A percentile compares a stretch with the other conserved stretches of the same genome.
These are phyloP conservation scores for Tephrocybe rancida DNA, from an alignment of 768 basidiomycete species.

Conservation along the genomic window DNA sequence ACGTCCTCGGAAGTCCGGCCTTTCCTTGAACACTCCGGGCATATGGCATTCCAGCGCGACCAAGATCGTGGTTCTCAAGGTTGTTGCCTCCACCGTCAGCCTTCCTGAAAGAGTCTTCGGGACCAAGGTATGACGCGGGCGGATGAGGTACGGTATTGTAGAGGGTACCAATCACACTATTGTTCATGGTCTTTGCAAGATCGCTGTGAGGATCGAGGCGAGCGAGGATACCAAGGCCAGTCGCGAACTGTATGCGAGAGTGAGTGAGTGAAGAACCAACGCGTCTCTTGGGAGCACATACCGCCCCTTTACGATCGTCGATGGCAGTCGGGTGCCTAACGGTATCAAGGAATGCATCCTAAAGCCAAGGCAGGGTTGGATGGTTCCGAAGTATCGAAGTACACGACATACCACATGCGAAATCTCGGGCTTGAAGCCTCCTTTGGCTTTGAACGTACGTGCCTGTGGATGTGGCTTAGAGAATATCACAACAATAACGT, in stretches of 20 bases:
- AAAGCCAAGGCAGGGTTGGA: background rate
- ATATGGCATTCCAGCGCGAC: conserved; percentile 53
- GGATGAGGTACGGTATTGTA: no score
- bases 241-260: conserved; percentile 24
- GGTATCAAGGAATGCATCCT: conserved; percentile 33
- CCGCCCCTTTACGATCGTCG: conserved; percentile 43
- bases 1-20: conserved; percentile 36
- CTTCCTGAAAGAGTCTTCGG: conserved; percentile 36
- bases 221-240: conserved; percentile 29
- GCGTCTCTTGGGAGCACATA: conserved; percentile 6
- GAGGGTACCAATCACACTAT: conserved; percentile 37
- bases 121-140: conserved; percentile 38
- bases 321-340: conserved; percentile 34
- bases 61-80: conserved; percentile 43
- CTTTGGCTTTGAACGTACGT: conserved; percentile 23
- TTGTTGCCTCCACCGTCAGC: conserved; percentile 59
- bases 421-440: conserved; percentile 23
- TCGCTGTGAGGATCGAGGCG: conserved; percentile 20
- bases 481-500: background rate
- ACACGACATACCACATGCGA: conserved; percentile 23
- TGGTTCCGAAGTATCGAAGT: background rate
- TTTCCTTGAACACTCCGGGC: conserved; percentile 52
- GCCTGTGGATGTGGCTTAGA: conserved; percentile 12
- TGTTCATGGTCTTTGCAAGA: conserved; percentile 22
- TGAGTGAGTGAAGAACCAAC: no score